Conservation (phyloP, 495 filamentous ascomycete species). For the Parathielavia hyrcaniae region DNA sequence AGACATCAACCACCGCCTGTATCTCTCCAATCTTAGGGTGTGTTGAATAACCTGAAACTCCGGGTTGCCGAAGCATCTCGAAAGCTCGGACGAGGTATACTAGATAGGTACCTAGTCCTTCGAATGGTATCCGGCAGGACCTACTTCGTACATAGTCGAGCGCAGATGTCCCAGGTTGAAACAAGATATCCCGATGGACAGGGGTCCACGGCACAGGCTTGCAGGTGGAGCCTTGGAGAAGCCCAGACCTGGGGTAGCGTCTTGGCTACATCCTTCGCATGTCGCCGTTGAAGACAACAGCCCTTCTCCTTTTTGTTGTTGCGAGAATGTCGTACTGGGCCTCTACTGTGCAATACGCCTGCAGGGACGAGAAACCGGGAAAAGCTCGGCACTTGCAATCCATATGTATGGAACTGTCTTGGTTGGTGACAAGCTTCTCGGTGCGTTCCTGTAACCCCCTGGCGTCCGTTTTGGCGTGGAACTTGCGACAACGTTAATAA, state of each 20-base stretch:
- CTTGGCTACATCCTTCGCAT: neutral
- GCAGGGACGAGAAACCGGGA: neutral
- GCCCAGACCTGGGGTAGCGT: neutral
- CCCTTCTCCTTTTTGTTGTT: neutral
- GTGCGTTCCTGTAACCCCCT: slow-evolving; percentile 19
- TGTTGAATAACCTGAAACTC: too few species aligned
- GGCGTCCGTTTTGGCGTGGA: slow-evolving; percentile 12
- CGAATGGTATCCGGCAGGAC: slow-evolving; percentile 2
- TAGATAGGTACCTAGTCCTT: too few species aligned
- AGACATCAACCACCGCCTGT: too few species aligned
- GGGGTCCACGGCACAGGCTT: neutral
- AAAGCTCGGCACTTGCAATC: slow-evolving; percentile 1
- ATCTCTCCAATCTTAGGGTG: too few species aligned
- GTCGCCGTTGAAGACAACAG: neutral
- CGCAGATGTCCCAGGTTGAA: neutral
- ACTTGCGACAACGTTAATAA: slow-evolving; percentile 12
- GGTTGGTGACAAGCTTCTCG: neutral
- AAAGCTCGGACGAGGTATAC: neutral
- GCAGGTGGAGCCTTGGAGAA: neutral
- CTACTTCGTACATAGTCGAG: neutral
- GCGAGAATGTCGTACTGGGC: neutral
- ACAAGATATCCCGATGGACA: neutral
- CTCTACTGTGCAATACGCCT: neutral
- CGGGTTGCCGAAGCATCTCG: too few species aligned
- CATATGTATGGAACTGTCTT: neutral